phyloP scores from a whole-genome alignment of 768 basidiomycete genomes.

The Hericium coralloides region DNA sequence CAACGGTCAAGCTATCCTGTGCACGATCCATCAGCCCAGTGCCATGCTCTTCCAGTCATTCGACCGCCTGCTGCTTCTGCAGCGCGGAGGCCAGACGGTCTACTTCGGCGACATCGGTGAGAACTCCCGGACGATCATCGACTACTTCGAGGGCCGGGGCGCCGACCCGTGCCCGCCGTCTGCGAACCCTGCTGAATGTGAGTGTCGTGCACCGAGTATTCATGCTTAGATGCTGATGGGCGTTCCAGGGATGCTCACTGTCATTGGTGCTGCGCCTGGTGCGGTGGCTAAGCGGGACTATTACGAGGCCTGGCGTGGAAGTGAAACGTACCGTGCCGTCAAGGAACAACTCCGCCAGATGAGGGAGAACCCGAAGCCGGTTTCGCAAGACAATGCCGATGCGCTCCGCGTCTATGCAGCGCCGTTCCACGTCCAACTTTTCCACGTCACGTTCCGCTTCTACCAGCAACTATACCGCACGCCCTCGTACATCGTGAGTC shows the following conservation, averaged over 20 bases:
- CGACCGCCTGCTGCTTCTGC: slow-evolving; percentile 68
- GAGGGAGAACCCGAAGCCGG: slow-evolving; percentile 27
- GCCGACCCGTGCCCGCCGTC: slow-evolving; percentile 46
- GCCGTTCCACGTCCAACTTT: not conserved
- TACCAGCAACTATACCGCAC: not conserved
- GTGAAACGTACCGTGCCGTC: slow-evolving; percentile 28
- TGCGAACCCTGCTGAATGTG: slow-evolving; percentile 51
- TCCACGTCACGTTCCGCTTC: not conserved
- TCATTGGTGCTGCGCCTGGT: slow-evolving; percentile 43
- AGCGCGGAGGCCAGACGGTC: slow-evolving; percentile 63
- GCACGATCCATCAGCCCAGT: slow-evolving; percentile 75
- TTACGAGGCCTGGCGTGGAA: slow-evolving; percentile 39
- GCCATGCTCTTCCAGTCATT: slow-evolving; percentile 80
- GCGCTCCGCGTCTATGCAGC: not conserved
- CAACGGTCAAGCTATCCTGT: slow-evolving; percentile 80
- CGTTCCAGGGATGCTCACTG: slow-evolving; percentile 40
- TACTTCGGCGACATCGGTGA: slow-evolving; percentile 65
- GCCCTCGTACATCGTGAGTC: not conserved
- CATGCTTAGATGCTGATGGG: slow-evolving; percentile 14
- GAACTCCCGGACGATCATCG: slow-evolving; percentile 52
- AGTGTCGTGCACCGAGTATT: no score
- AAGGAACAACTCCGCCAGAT: slow-evolving; percentile 35
- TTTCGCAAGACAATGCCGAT: not conserved
- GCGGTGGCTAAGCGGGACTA: slow-evolving; percentile 44
- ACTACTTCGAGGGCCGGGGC: slow-evolving; percentile 69